phyloP scores from a whole-genome alignment of 345 rosid species.

The Limnanthes douglasii region DNA sequence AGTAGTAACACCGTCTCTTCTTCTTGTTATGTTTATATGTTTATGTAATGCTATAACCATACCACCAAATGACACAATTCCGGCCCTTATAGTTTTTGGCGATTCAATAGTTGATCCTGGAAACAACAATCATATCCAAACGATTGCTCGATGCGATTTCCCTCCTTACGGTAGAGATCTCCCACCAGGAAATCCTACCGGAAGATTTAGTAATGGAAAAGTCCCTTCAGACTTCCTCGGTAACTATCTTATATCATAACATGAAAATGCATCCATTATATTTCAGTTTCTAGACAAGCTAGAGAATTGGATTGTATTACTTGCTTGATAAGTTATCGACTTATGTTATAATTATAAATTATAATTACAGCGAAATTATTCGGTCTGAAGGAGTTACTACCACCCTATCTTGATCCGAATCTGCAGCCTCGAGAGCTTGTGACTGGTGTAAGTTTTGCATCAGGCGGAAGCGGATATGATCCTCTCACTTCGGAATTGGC shows the following conservation, averaged over 20 bases:
- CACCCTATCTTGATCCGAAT: conserved; percentile 40
- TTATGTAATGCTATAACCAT: no score
- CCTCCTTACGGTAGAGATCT: conserved; percentile 63
- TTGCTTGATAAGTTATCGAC: no score
- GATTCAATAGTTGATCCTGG: conserved; percentile 83
- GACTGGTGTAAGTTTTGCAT: conserved; percentile 59
- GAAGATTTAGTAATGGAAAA: conserved; percentile 68
- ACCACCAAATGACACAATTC: conserved; percentile 23
- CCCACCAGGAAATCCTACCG: conserved; percentile 41
- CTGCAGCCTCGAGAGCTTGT: conserved; percentile 28
- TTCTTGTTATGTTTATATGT: no score
- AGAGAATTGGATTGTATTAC: no score
- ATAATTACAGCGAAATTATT: conserved; percentile 35
- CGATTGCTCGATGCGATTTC: conserved; percentile 41
- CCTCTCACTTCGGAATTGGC: conserved; percentile 24
- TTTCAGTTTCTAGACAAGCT: no score
- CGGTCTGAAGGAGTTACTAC: conserved; percentile 35
- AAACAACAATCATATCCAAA: conserved; percentile 44
- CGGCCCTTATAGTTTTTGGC: conserved; percentile 58
- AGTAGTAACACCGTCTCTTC: no score
- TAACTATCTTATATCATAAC: no score
- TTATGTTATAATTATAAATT: no score
- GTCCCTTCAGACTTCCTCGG: conserved; percentile 63
- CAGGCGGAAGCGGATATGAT: conserved; percentile 50
- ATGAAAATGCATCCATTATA: no score